Conservation (phyloP, 106 monocot species). For the Phalaenopsis equestris region DNA sequence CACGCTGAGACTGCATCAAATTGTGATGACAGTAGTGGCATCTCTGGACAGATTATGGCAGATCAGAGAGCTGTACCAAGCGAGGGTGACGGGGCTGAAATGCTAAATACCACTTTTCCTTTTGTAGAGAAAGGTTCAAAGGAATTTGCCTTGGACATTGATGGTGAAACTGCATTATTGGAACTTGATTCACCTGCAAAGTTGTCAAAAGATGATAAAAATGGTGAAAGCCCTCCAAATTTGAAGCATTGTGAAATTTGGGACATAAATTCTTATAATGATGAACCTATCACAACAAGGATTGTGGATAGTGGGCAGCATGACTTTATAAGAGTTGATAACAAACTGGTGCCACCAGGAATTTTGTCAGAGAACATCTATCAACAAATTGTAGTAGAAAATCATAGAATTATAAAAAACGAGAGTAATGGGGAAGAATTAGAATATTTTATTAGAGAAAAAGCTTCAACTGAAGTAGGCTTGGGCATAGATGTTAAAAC, state of each 20-base stretch:
- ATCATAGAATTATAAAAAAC: background rate
- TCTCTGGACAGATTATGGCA: slow-evolving; percentile 28
- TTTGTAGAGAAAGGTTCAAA: background rate
- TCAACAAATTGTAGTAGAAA: background rate
- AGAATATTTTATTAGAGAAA: background rate
- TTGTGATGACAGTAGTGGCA: background rate
- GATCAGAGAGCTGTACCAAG: slow-evolving; percentile 18
- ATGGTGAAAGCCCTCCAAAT: background rate
- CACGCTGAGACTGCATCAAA: slow-evolving; percentile 9
- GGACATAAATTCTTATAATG: background rate
- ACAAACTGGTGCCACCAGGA: background rate
- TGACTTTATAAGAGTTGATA: slow-evolving; percentile 1
- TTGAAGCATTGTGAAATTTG: background rate
- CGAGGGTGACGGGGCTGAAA: slow-evolving; percentile 10
- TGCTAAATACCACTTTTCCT: background rate
- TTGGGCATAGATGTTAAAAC: background rate
- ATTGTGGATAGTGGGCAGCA: background rate
- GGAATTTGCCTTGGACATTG: background rate
- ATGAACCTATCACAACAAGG: background rate
- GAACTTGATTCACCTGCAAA: slow-evolving; percentile 7
- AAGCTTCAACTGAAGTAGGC: background rate
- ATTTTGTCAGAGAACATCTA: background rate
- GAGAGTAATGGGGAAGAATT: background rate
- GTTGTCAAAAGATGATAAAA: background rate
- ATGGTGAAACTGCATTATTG: background rate